phyloP scores from a whole-genome alignment of 2,329 filamentous ascomycete genomes.

The Talaromyces sp. region DNA sequence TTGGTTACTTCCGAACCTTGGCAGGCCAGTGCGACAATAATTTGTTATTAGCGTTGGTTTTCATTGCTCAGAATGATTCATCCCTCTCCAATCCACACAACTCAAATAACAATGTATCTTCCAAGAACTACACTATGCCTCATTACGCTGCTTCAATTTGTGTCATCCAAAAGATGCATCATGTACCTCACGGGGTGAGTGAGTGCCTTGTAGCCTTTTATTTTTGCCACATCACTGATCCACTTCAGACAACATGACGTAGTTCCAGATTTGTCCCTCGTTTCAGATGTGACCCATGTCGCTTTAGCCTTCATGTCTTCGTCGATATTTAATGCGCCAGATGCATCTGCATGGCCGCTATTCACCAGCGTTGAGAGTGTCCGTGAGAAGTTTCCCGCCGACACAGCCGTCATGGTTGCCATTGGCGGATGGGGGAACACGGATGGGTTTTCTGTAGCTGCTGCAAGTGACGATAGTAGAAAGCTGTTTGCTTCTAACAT shows the following conservation, averaged over 20 bases:
- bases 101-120: neutral
- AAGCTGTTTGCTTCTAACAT: constrained; percentile 57
- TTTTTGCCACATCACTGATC: neutral
- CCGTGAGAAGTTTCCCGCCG: constrained; percentile 43
- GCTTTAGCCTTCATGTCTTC: constrained; percentile 55
- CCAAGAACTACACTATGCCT: neutral
- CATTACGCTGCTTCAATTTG: neutral
- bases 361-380: constrained; percentile 49
- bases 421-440: constrained; percentile 69
- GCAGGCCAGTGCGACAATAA: too few species aligned
- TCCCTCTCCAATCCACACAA: neutral
- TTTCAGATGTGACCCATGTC: constrained; percentile 51
- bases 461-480: constrained; percentile 44
- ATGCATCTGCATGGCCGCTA: constrained; percentile 41
- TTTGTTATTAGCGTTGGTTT: too few species aligned
- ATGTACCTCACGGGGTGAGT: neutral
- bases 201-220: neutral
- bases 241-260: constrained; percentile 25
- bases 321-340: constrained; percentile 45
- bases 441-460: constrained; percentile 52
- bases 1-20: too few species aligned
- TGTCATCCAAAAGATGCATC: neutral
- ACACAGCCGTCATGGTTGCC: constrained; percentile 58
- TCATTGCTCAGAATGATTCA: neutral
- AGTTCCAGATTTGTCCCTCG: constrained; percentile 24